Evolutionary conservation across 805 yeast species (phyloP), one percentile per base, ranked within the genome.

Genomic region (Danielozyma ontarioensis): DNA sequence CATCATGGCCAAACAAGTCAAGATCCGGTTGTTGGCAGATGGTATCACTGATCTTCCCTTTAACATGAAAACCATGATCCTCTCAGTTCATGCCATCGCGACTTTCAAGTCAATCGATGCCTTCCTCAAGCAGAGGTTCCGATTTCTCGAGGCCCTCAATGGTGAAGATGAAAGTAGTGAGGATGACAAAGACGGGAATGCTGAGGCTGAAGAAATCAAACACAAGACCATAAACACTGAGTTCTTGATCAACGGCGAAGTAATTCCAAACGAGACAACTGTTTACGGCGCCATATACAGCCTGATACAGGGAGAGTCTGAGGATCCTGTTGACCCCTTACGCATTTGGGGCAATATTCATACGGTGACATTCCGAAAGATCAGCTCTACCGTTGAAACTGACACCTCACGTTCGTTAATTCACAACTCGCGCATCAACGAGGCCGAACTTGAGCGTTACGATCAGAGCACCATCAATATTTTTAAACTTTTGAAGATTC

Each of bases 231-330:
- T 30, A 2, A 34, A 67, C 32, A 59, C 80, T 33, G 82, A 78
- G 35, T 85, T 85, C 49, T 58, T 60, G 1, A 58, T 80, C 10
- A 65, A 78, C 40, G 85, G 73, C 3, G 77, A 76, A 35, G 60
- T 55, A 0, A 64, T 84, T 17, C 80, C 86, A 2, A 64, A 64
- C 25, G 84, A 75, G 32, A 76, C 84, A 0, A 85, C 95, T 0
- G 70, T 86, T 2, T 83, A 78, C 55, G 93, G 93, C 1, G 89
- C 87, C 0, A 62, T 83, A 4, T 78, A 77, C 50, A 70, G 73
- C 31, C 59, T 74, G 3, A 50, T 72, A 11, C 70, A 73, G 48
- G 35, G 48, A 5, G 45, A 57, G 13, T 44, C 69, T 1, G 59
- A 60, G 19, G 64, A 61, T 26, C 48, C 50, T 15, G 64, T 76